A percentile compares a stretch with the other conserved stretches of the same genome.
phyloP scores from a whole-genome alignment of 108 stramenopile genomes.

The Nannochloropsis gaditana region DNA sequence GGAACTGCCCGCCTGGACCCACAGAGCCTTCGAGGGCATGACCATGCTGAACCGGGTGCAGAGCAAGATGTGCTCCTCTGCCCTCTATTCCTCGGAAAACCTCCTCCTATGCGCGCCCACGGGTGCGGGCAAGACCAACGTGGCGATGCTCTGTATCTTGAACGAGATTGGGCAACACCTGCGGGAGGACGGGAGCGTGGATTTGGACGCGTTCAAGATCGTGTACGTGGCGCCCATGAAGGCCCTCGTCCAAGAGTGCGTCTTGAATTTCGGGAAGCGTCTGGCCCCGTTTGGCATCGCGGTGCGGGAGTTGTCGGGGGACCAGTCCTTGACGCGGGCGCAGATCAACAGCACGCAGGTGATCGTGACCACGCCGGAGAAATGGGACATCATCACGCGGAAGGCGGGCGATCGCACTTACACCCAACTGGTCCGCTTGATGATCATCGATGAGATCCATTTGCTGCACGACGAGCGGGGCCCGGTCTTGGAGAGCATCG shows the following conservation, averaged over 20 bases:
- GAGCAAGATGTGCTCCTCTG: slow-evolving; percentile 75
- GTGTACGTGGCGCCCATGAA: slow-evolving; percentile 99
- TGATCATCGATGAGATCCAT: slow-evolving; percentile 99
- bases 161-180: slow-evolving; percentile 85
- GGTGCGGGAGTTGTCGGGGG: slow-evolving; percentile 95
- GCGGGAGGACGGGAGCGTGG: slow-evolving; percentile 58
- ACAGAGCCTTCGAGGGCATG: slow-evolving; percentile 85
- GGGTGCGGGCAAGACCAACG: slow-evolving; percentile 95
- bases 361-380: slow-evolving; percentile 98
- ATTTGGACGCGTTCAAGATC: slow-evolving; percentile 86
- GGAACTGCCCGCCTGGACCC: slow-evolving; percentile 92
- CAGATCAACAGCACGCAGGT: slow-evolving; percentile 91
- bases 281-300: slow-evolving; percentile 72
- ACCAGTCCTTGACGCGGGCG: slow-evolving; percentile 87
- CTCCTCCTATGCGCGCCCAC: slow-evolving; percentile 95
- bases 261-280: slow-evolving; percentile 86
- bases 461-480: slow-evolving; percentile 97
- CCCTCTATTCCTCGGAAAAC: slow-evolving; percentile 76
- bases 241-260: slow-evolving; percentile 97
- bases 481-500: slow-evolving; percentile 93
- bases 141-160: slow-evolving; percentile 85
- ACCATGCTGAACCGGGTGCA: slow-evolving; percentile 93
- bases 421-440: slow-evolving; percentile 89
- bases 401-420: slow-evolving; percentile 95
- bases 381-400: slow-evolving; percentile 99